phyloP scores from a whole-genome alignment of 768 basidiomycete genomes.

The Lactarius sp. region DNA sequence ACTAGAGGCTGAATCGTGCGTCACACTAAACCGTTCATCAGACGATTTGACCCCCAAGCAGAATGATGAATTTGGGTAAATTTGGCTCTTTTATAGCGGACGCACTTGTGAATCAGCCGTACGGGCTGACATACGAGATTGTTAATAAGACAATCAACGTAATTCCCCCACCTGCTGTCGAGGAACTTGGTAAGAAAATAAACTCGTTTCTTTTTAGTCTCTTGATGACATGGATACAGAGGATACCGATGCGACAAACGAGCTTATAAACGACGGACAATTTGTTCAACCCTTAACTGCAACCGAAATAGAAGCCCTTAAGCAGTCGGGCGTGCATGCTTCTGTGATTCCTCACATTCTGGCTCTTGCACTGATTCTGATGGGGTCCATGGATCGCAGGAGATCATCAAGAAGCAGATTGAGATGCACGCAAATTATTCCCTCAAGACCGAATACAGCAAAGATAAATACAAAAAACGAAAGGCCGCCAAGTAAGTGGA shows the following conservation, averaged over 20 bases:
- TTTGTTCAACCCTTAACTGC: constrained; percentile 78
- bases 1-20: constrained; percentile 42
- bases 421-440: constrained; percentile 88
- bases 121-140: constrained; percentile 88
- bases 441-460: constrained; percentile 96
- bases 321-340: constrained; percentile 76
- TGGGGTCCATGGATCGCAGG: constrained; percentile 43
- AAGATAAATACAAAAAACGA: constrained; percentile 95
- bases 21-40: neutral
- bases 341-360: constrained; percentile 43
- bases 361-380: constrained; percentile 1
- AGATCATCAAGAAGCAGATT: constrained; percentile 93
- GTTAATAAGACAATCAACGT: constrained; percentile 60
- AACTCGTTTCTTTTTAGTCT: neutral
- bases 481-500: constrained; percentile 88
- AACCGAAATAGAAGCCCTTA: constrained; percentile 79
- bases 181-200: constrained; percentile 68
- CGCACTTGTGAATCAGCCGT: constrained; percentile 76
- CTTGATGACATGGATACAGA: constrained; percentile 43
- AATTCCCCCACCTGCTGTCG: constrained; percentile 56
- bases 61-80: constrained; percentile 73
- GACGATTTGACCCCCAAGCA: constrained; percentile 32
- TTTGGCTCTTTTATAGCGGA: constrained; percentile 78
- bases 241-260: constrained; percentile 96
- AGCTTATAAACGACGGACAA: constrained; percentile 85